Conservation (phyloP, 345 rosid genomes). For the Populus nigra region DNA sequence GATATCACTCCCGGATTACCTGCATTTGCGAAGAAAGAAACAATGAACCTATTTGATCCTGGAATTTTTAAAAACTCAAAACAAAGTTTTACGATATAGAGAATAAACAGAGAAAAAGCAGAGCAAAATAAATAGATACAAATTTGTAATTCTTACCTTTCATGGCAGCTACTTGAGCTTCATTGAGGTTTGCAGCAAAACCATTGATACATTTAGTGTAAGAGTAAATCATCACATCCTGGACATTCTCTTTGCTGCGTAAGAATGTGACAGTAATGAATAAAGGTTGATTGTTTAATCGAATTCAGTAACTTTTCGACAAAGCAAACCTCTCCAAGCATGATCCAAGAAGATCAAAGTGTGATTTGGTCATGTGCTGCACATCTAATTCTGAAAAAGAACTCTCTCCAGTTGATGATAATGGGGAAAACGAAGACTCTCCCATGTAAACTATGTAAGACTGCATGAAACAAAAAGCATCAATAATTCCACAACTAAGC, state of each 20-base stretch:
- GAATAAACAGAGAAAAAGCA: not conserved
- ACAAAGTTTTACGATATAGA: not conserved
- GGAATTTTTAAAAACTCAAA: too few relatives aligned
- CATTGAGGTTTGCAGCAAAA: conserved; percentile 14
- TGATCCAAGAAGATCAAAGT: conserved; percentile 17
- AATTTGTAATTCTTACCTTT: not conserved
- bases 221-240: conserved; percentile 1
- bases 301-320: not conserved
- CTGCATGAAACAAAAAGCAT: conserved; percentile 11
- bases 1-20: conserved; percentile 18
- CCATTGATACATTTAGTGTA: conserved; percentile 13
- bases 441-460: conserved; percentile 22
- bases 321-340: conserved; percentile 4
- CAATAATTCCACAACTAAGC: too few relatives aligned
- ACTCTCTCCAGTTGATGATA: not conserved
- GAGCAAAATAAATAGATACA: not conserved
- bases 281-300: not conserved
- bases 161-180: conserved; percentile 6
- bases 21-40: not conserved
- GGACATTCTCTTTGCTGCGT: not conserved
- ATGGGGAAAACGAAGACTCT: not conserved
- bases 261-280: not conserved
- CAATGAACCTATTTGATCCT: too few relatives aligned
- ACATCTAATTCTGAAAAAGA: not conserved
- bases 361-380: conserved; percentile 5